Evolutionary conservation across 2,329 filamentous ascomycete genomes (phyloP), one percentile per base, ranked within the genome.

Genomic region (Atkinsonella hypoxylon): DNA sequence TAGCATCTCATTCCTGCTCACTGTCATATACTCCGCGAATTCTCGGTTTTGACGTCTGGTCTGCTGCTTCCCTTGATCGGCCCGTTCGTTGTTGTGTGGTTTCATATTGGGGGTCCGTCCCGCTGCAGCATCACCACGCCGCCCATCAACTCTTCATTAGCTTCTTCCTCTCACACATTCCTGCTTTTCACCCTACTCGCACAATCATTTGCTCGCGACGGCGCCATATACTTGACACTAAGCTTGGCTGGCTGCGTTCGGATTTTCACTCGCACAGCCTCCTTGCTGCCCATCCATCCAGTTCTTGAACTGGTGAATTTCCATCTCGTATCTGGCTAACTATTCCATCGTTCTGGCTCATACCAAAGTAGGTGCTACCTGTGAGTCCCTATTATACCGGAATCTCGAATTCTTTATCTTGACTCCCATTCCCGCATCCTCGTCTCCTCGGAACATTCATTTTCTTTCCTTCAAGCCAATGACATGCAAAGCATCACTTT

Each of bases 401-500:
- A n/a, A 47, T 18, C n/a, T 30, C 40, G 20, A 45, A 36, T 26
- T 9, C n/a, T 41, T 34, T 44, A 43, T 46, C 42, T 49, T 45
- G 22, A 6, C 7, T 5, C 17, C 10, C 18, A n/a, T 22, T 51
- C n/a, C 45, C 45, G n/a, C 49, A 41, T 47, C 44, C 30, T 39
- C 17, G 12, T 22, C 31, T 40, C 49, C 10, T 20, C 6, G 20
- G 22, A 42, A 17, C 26, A 15, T 49, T 15, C 45, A 26, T 36
- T 42, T 39, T 38, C 44, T 31, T 17, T 34, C 51, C 47, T 49
- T 53, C 54, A 53, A 50, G 51, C 56, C 54, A 53, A 61, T 70
- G 64, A 66, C 65, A 71, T 74, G 73, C 72, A 68, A 67, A 67
- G 72, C 59, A 66, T 79, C 72, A 67, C 71, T 72, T 70, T 70